Conservation (phyloP, 305 asterid species). For the Plantago lanceolata region DNA sequence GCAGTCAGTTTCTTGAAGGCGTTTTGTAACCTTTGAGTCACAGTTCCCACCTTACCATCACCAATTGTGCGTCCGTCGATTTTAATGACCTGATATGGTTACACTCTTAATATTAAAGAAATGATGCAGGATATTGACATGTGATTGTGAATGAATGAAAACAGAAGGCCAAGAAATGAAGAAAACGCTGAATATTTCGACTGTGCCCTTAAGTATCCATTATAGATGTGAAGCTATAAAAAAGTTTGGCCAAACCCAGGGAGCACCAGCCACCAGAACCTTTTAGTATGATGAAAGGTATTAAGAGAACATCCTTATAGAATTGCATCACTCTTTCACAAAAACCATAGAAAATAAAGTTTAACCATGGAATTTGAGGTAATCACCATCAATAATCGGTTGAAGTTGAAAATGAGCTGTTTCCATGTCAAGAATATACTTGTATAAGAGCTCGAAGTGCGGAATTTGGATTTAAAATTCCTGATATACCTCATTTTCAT, state of each 20-base stretch:
- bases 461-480: too few species aligned
- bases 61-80: conserved; percentile 75
- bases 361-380: too few species aligned
- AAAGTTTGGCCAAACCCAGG: not conserved
- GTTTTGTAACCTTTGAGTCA: conserved; percentile 55
- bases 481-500: too few species aligned
- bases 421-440: too few species aligned
- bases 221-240: not conserved
- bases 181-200: not conserved
- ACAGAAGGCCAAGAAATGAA: not conserved
- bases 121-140: conserved; percentile 10
- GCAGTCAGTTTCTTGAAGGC: conserved; percentile 48
- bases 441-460: too few species aligned
- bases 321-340: not conserved
- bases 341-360: not conserved
- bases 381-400: too few species aligned
- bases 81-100: conserved; percentile 49
- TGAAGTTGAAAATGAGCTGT: too few species aligned
- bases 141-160: not conserved
- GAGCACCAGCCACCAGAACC: not conserved
- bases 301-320: not conserved
- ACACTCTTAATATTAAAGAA: conserved; percentile 2
- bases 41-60: conserved; percentile 68
- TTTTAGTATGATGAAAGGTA: not conserved
- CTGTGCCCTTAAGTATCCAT: not conserved